A percentile compares a stretch with the other conserved stretches of the same genome.
Evolutionary conservation across 352 stramenopile genomes (phyloP).

Genomic region (Globisporangium orthogonon): DNA sequence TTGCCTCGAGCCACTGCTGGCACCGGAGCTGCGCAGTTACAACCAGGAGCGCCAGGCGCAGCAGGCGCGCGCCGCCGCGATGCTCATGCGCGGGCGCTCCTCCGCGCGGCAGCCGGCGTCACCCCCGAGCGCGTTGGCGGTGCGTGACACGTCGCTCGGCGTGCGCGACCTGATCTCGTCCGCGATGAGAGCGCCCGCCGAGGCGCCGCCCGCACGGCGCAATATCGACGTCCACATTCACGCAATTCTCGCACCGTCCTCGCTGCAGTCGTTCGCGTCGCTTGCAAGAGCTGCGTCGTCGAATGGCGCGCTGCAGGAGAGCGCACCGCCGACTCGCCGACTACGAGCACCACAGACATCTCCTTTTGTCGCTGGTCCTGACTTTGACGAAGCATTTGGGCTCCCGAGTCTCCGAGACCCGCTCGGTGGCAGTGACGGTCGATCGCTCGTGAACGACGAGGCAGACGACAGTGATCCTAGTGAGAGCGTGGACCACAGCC

Average conservation of each 20-base stretch:
- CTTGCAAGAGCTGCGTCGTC: slow-evolving; percentile 19
- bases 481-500: slow-evolving; percentile 42
- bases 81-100: slow-evolving; percentile 1
- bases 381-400: slow-evolving; percentile 38
- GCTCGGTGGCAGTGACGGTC: slow-evolving; percentile 14
- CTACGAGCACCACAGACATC: slow-evolving; percentile 19
- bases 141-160: slow-evolving; percentile 36
- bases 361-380: slow-evolving; percentile 14
- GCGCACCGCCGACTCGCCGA: slow-evolving; percentile 1
- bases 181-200: slow-evolving; percentile 18
- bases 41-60: slow-evolving; percentile 29
- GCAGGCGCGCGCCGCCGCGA: slow-evolving; percentile 11
- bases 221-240: slow-evolving; percentile 88
- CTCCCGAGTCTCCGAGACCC: slow-evolving; percentile 22
- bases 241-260: slow-evolving; percentile 73
- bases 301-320: slow-evolving; percentile 5
- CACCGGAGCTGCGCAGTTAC: slow-evolving; percentile 35
- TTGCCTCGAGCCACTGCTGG: slow-evolving; percentile 54
- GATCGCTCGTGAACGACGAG: slow-evolving; percentile 27
- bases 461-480: slow-evolving; percentile 16
- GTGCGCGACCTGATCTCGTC: slow-evolving; percentile 63
- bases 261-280: slow-evolving; percentile 55
- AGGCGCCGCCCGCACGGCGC: slow-evolving; percentile 30
- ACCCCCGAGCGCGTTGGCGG: slow-evolving; percentile 17
- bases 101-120: slow-evolving; percentile 2